Evolutionary conservation across 805 yeast genomes (phyloP).

Genomic region (Saturnispora silvae): DNA sequence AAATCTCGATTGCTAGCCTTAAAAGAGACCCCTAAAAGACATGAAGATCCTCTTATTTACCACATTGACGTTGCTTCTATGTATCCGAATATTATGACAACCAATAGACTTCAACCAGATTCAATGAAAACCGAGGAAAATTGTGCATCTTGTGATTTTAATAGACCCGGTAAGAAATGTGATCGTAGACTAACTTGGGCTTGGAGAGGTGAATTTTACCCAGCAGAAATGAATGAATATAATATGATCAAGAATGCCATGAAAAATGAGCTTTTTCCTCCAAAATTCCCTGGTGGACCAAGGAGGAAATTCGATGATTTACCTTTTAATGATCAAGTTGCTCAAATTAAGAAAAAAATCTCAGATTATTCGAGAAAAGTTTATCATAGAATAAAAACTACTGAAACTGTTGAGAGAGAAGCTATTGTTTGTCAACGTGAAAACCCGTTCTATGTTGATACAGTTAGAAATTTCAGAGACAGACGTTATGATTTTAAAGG

Average conservation of each 20-base stretch:
- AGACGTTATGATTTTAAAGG: constrained; percentile 94
- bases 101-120: constrained; percentile 95
- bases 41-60: constrained; percentile 78
- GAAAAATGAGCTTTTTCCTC: constrained; percentile 68
- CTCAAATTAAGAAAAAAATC: constrained; percentile 62
- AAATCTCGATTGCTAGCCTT: constrained; percentile 44
- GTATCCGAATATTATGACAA: constrained; percentile 98
- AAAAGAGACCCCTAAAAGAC: constrained; percentile 49
- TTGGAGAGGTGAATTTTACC: constrained; percentile 95
- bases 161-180: constrained; percentile 88
- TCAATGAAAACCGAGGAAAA: constrained; percentile 92
- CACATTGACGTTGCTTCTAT: constrained; percentile 99
- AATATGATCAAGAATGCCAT: constrained; percentile 79
- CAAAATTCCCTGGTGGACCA: constrained; percentile 44
- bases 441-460: constrained; percentile 91
- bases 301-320: constrained; percentile 65
- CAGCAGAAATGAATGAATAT: constrained; percentile 86
- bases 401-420: constrained; percentile 79
- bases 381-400: constrained; percentile 68
- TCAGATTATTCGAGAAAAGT: constrained; percentile 79
- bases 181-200: constrained; percentile 91
- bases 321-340: constrained; percentile 66
- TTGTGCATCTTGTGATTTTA: constrained; percentile 96
- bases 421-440: constrained; percentile 96
- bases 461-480: constrained; percentile 90